Percentiles rank a stretch among this genome's conserved stretches.
Evolutionary conservation across 1,139 yeast species (phyloP).

Genomic region (Suhomyces bribrorum): DNA sequence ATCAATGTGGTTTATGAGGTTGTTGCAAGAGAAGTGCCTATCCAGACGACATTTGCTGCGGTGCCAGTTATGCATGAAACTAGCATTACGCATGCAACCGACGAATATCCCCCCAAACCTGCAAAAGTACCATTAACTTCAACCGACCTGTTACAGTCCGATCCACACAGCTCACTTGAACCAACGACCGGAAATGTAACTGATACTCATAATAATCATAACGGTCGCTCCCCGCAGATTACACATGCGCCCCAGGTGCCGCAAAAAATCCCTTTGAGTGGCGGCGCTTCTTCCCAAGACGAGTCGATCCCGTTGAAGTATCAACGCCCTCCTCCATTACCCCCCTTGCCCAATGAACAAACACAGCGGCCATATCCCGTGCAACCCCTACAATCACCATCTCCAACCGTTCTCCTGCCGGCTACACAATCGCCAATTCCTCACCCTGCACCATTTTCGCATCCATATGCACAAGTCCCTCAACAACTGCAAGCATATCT

Average conservation of each 20-base stretch:
- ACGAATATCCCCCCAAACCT: conserved; percentile 3
- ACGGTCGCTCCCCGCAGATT: neutral
- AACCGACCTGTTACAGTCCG: no score
- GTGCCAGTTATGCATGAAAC: conserved; percentile 4
- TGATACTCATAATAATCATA: no score
- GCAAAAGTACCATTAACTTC: conserved; percentile 8
- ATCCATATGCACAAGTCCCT: neutral
- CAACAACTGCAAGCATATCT: neutral
- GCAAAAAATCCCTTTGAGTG: conserved; percentile 1
- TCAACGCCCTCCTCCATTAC: conserved; percentile 38
- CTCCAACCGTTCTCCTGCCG: neutral
- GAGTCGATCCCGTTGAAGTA: conserved; percentile 30
- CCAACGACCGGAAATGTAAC: no score
- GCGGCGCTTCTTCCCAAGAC: neutral
- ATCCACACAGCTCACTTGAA: neutral
- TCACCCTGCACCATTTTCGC: neutral
- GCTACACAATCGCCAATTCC: neutral
- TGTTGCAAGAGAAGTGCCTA: conserved; percentile 5
- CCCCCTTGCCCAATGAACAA: conserved; percentile 32
- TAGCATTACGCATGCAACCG: neutral
- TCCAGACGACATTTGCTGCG: conserved; percentile 9
- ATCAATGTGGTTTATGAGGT: conserved; percentile 33
- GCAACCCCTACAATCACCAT: neutral
- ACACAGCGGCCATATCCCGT: neutral
- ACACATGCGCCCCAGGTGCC: conserved; percentile 1